Base-by-base conservation (phyloP, 108 stramenopile genomes). In the Tribonema minus region DNA sequence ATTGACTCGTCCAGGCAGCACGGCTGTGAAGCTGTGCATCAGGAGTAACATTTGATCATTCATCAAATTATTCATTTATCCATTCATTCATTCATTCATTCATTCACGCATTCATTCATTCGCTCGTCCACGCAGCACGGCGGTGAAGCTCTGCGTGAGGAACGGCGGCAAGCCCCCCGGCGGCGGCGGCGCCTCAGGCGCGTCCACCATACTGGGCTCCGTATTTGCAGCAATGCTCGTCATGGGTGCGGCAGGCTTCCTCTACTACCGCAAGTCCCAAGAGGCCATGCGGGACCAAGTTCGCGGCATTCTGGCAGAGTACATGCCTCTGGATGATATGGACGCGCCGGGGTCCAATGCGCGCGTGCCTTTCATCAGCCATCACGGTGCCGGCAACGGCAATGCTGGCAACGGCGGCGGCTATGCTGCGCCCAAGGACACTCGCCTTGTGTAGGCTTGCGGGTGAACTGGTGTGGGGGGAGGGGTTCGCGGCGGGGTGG, bases 261-360 rank as follows among this genome's bases (percentile, higher is more conserved):
- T 88, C 74, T 91, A 95, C 73, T 91, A 89, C 70, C 88, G 88
- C 83, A 69, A 88, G 68, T 91, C 91, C 40, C 87, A 89, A 54
- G 84, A 85, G 39, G 90, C 91, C 78, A 91, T 92, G 91, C 88
- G 93, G 71, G 90, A 88, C 62, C 82, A 82, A 67, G 93, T 95
- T 29, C 89, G 92, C 58, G 91, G 92, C 28, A 95, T 95, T 26
- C 81, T 95, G 83, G 93, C 94, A 7, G 94, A 93, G 68, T 93
- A 93, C 85, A 91, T 95, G 93, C 94, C 94, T 29, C 83, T 95
- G 25, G 92, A 95, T 54, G 91, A 90, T 61, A 41, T 80, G 25
- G 79, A 78, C 26, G 77, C 61, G 4, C 77, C 77, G 0, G 77
- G 67, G 3, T 69, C 77, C 1, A 68, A 67, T 34, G 67, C 77